Evolutionary conservation across 768 basidiomycete genomes (phyloP), one percentile per base, ranked within the genome.

Genomic region (Trametes cinnabarina): DNA sequence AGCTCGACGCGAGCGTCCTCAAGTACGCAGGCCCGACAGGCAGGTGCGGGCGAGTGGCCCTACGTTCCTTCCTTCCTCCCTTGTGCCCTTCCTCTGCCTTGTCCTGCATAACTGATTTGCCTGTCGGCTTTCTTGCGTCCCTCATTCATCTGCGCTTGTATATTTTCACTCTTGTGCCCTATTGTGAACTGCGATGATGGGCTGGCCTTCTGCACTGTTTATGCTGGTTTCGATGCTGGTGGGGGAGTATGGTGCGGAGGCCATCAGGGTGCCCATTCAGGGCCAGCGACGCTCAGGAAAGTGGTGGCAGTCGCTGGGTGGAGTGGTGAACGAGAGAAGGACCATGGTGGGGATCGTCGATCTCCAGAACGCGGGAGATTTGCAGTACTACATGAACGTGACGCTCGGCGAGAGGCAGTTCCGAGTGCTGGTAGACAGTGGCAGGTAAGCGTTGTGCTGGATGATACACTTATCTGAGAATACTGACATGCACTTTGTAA

Each of bases 391-490:
- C 48, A 63, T 64, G 22, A 68, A 71, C 48, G 47, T 73, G 37
- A 69, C 69, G 10, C 57, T 73, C 23, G 63, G 64, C 37, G 71
- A 66, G 32, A 60, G 58, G 34, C 42, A 43, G 32, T 61, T 69
- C 47, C 47, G 59, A 10, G 68, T 70, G 28, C 63, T 70, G 10
- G 60, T 72, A n/a, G 72, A 73, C 51, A 72, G 71, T 7, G 72
- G 72, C 35, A 73, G 71, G 70, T 72, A 39, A 50, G 60, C 20
- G 1, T 39, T 4, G 17, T 12, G 1, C 1, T 1, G 23, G 1
- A 25, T 15, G 9, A 30, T 25, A n/a, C 8, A 9, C 4, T 22
- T n/a, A 32, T 25, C 1, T 30, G 7, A 20, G 37, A 1, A 30
- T 12, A 55, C 48, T 46, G 23, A 46, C 25, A 20, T 9, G 2